Base-by-base conservation (phyloP, 140 eudicot species). In the Stevia rebaudiana region DNA sequence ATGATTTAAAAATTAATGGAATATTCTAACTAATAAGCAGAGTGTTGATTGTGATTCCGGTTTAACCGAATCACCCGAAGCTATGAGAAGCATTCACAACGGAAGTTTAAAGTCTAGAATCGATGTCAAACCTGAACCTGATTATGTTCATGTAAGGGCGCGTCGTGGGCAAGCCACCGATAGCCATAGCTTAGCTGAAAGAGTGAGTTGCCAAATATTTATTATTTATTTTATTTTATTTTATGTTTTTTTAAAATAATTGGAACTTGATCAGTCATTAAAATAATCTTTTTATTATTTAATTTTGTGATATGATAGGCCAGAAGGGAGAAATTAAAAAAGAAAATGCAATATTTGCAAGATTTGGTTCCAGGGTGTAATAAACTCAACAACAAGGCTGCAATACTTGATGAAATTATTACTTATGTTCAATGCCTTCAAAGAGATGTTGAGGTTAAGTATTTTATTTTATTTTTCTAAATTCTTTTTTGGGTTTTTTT, bases 111-210 rank as follows among this genome's bases (percentile, higher is more conserved):
- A 67, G 57, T 70, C 65, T 48, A 59, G 36, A 19, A 35, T 35
- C 43, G 60, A 73, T 65, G 13, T 22, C 2, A 64, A 56, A 40
- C 37, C 22, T 2, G 65, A 60, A 35, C 47, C 23, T 4, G 74
- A 68, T 50, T 74, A 59, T 54, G 22, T 74, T 68, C 75, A 74
- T 30, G 79, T 74, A 49, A 67, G 79, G 65, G 79, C 79, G 40
- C 79, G 79, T 30, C 79, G 65, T 52, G 79, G 79, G 56, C 44
- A 74, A 61, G 79, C 79, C 42, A 74, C 79, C 0, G 70, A 74
- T 31, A 60, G 50, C 75, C 79, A 74, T 52, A 74, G 79, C 55
- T 23, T 67, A 68, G 79, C 79, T 3, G 79, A 74, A 74, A 68
- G 79, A 60, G 79, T 74, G 13, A 21, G 65, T 67, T 67, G 40